These are phyloP conservation scores for Penicillium cosmopolitanum DNA, from an alignment of 495 filamentous ascomycete species.

Conservation along the genomic window DNA sequence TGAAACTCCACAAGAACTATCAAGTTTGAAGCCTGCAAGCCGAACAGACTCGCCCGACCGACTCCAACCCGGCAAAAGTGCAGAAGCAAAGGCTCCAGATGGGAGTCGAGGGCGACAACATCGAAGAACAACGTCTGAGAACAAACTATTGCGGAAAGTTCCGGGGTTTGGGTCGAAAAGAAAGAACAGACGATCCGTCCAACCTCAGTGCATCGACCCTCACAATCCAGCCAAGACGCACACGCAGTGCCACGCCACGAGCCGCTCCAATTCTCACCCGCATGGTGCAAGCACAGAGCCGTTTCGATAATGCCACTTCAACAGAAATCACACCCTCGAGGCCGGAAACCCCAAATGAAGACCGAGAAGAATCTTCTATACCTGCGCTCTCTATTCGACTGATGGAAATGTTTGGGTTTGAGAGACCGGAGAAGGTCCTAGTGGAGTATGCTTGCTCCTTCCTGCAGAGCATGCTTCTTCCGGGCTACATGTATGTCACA, in stretches of 20 bases:
- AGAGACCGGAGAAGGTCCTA: conserved; percentile 81
- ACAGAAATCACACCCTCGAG: conserved; percentile 25
- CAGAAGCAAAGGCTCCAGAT: conserved; percentile 10
- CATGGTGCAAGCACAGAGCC: conserved; percentile 80
- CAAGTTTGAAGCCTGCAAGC: conserved; percentile 19
- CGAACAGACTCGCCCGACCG: conserved; percentile 11
- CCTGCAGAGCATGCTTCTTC: conserved; percentile 87
- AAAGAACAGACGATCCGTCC: conserved; percentile 26
- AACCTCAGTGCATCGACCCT: conserved; percentile 24
- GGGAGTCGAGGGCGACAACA: conserved; percentile 46
- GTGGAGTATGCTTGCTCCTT: conserved; percentile 94
- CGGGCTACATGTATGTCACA: conserved; percentile 98
- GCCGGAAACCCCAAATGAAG: conserved; percentile 23
- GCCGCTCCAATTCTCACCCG: conserved; percentile 77
- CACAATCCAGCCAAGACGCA: conserved; percentile 26
- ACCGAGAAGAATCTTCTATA: conserved; percentile 27
- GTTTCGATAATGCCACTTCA: conserved; percentile 50
- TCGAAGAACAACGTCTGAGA: conserved; percentile 62
- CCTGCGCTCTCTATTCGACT: conserved; percentile 67
- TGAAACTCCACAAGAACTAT: conserved; percentile 14
- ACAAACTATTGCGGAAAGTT: conserved; percentile 61
- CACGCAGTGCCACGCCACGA: conserved; percentile 48
- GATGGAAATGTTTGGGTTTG: conserved; percentile 88
- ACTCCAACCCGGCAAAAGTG: not conserved
- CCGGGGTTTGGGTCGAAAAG: conserved; percentile 53